Conservation (phyloP, 1,139 yeast species). For the Kodamaea arcana region DNA sequence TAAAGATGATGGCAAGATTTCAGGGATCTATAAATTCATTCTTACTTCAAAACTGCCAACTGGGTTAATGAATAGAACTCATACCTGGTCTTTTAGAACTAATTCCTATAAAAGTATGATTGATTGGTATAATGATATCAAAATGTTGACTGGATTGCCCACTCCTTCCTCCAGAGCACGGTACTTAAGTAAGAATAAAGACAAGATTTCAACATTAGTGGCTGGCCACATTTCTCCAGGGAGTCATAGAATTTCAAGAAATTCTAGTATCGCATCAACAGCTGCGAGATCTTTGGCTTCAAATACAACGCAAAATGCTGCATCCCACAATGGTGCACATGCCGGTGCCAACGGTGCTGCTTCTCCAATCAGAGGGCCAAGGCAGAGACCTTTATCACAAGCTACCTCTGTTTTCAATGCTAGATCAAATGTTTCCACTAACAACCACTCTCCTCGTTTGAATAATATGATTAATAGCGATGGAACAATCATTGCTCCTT, state of each 20-base stretch:
- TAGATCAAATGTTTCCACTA: constrained; percentile 30
- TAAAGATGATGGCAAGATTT: constrained; percentile 58
- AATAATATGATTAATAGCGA: constrained; percentile 46
- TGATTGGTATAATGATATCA: constrained; percentile 79
- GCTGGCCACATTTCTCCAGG: constrained; percentile 9
- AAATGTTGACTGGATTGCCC: constrained; percentile 55
- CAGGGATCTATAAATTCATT: constrained; percentile 71
- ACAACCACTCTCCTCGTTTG: constrained; percentile 35
- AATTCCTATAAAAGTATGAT: constrained; percentile 75
- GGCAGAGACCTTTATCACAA: constrained; percentile 22
- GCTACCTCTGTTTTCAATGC: constrained; percentile 21
- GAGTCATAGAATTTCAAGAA: constrained; percentile 20
- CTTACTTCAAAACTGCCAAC: constrained; percentile 66
- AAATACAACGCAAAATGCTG: too few species aligned
- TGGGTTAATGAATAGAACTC: constrained; percentile 69
- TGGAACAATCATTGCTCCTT: constrained; percentile 45
- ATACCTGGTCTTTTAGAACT: constrained; percentile 90
- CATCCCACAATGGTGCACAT: too few species aligned
- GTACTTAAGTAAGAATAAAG: constrained; percentile 16
- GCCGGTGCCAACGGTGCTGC: constrained; percentile 24
- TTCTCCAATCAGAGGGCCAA: constrained; percentile 4
- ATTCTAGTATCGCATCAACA: constrained; percentile 29
- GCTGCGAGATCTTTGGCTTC: constrained; percentile 20
- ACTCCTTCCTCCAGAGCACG: constrained; percentile 50
- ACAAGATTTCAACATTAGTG: constrained; percentile 7